Base-by-base conservation (phyloP, 2,329 filamentous ascomycete genomes). In the Periglandula ipomoeae region DNA sequence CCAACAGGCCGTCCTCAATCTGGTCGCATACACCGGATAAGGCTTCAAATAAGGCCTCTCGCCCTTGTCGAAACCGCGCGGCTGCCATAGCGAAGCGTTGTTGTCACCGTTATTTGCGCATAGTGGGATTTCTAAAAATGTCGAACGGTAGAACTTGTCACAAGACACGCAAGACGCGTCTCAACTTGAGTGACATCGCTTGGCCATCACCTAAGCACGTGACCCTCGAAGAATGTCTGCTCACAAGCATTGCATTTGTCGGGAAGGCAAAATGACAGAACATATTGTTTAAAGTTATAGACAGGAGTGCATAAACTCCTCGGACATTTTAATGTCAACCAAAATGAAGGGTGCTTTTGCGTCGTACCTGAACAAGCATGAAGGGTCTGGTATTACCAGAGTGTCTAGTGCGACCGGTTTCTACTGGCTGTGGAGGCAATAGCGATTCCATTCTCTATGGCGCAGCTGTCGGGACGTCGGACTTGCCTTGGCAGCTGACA, bases 1-100 rank as follows among this genome's bases (percentile, higher is more conserved):
- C 30, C 17, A 23, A 22, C 30, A 39, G 27, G 19, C 13, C 32
- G 43, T 24, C 34, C 32, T 39, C 68, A 43, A 74, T 65, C 22
- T 64, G 56, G 50, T 68, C 61, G 50, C 70, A 72, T 8, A 66
- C 65, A 27, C 60, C 55, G n/a, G 57, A 58, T 7, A 75, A 55
- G 27, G 69, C 70, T 51, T 67, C 61, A 17, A 70, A 58, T 13
- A 75, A 56, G 23, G 66, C 62, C 42, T 66, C 60, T 9, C 70
- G 66, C 23, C 70, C 69, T 32, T 56, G 60, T 35, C 57, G 54
- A 40, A 70, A 65, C 67, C 68, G 71, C 9, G 43, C 41, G 50
- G 58, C 65, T 34, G 67, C 58, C 69, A 73, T 72, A 22, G 39
- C 53, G 43, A 30, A 34, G 39, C 30, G 22, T 23, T n/a, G 10